Percentiles rank a stretch among this genome's conserved stretches.
Evolutionary conservation across 306 rosid genomes (phyloP).

Genomic region (Phaseolus lunatus): DNA sequence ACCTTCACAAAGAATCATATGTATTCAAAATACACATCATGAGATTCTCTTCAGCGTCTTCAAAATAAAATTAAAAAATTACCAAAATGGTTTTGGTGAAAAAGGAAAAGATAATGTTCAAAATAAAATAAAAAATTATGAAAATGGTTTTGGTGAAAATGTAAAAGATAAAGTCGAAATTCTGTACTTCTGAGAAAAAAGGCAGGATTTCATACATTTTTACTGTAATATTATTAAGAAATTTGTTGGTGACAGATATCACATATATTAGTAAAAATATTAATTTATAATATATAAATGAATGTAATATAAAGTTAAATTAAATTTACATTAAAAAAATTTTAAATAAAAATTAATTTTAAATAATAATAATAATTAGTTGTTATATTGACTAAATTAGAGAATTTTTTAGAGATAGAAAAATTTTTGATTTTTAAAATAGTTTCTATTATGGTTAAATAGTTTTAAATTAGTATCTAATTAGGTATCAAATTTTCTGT

Average conservation of each 20-base stretch:
- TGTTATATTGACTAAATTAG: no score
- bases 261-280: neutral
- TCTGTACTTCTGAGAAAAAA: neutral
- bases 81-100: neutral
- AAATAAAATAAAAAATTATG: neutral
- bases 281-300: no score
- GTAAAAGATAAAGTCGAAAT: slow-evolving; percentile 6
- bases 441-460: no score
- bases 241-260: neutral
- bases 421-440: no score
- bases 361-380: no score
- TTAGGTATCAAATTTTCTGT: no score
- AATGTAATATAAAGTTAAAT: no score
- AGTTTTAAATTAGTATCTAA: no score
- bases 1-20: neutral
- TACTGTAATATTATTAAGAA: neutral
- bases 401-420: no score
- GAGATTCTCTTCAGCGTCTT: neutral
- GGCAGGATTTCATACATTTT: neutral
- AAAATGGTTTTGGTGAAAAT: neutral
- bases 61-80: neutral
- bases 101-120: neutral
- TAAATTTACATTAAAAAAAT: no score
- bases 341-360: no score
- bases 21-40: neutral